These are phyloP conservation scores for Candida koratica DNA, from an alignment of 805 yeast species.

Conservation along the genomic window DNA sequence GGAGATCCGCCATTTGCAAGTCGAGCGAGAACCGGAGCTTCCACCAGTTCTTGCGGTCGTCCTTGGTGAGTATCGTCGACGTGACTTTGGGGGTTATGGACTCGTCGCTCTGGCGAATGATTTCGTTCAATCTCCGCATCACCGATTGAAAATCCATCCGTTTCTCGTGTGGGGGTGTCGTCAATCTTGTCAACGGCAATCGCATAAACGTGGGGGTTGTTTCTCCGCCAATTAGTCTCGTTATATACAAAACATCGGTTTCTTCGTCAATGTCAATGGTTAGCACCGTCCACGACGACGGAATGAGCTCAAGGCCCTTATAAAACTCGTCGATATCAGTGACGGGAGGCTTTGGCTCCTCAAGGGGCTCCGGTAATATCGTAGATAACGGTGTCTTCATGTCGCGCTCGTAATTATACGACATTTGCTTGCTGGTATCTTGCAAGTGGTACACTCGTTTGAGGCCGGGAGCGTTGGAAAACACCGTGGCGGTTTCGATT, in stretches of 20 bases:
- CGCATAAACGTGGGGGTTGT: conserved; percentile 46
- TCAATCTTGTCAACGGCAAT: conserved; percentile 55
- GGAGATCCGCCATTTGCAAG: conserved; percentile 45
- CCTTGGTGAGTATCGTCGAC: conserved; percentile 47
- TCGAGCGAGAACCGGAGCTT: conserved; percentile 60
- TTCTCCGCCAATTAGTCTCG: conserved; percentile 39
- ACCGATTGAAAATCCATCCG: conserved; percentile 42
- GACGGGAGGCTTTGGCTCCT: not conserved
- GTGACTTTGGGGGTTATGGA: conserved; percentile 57
- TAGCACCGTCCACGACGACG: conserved; percentile 51
- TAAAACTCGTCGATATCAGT: conserved; percentile 8
- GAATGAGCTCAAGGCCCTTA: conserved; percentile 13
- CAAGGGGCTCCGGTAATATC: not conserved
- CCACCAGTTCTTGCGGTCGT: conserved; percentile 79
- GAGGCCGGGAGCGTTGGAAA: not conserved
- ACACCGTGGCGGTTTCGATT: not conserved
- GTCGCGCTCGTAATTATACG: not conserved
- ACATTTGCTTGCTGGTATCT: not conserved
- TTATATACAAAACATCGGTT: conserved; percentile 55
- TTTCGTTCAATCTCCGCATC: conserved; percentile 24
- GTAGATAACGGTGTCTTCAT: not conserved
- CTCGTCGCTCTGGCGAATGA: conserved; percentile 58
- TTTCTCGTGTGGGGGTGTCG: not conserved
- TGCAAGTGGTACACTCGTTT: not conserved
- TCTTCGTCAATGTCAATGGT: conserved; percentile 54